Conservation (phyloP, 2,329 filamentous ascomycete genomes). For the Verticillium nubilum region DNA sequence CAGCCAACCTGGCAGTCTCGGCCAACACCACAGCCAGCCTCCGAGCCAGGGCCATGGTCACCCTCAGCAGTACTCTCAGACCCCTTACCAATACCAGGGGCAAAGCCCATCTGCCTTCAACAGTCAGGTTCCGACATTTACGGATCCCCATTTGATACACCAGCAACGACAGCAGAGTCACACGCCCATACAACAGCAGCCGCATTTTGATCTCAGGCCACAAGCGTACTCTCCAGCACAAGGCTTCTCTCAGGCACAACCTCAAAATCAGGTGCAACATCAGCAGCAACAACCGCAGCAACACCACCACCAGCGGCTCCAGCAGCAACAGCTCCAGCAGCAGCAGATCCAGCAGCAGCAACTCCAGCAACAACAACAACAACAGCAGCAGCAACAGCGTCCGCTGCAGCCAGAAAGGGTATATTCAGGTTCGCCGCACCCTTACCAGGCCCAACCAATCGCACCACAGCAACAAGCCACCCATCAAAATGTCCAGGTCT, state of each 20-base stretch:
- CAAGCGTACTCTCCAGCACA: slow-evolving; percentile 15
- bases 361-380: slow-evolving; percentile 14
- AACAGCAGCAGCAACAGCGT: slow-evolving; percentile 11
- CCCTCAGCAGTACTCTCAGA: slow-evolving; percentile 24
- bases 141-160: slow-evolving; percentile 25
- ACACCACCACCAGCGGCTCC: slow-evolving; percentile 9
- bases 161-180: slow-evolving; percentile 27
- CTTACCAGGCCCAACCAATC: slow-evolving; percentile 4
- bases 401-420: slow-evolving; percentile 9
- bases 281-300: slow-evolving; percentile 8
- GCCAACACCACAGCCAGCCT: slow-evolving; percentile 16
- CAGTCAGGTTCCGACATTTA: slow-evolving; percentile 24
- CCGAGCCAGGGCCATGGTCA: not conserved
- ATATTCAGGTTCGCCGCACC: slow-evolving; percentile 11
- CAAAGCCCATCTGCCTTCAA: slow-evolving; percentile 26
- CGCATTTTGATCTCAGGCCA: slow-evolving; percentile 10
- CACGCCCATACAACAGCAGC: slow-evolving; percentile 24
- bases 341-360: no score
- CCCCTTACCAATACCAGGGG: slow-evolving; percentile 26
- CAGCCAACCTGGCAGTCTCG: slow-evolving; percentile 28
- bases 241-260: slow-evolving; percentile 19
- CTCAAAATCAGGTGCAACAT: slow-evolving; percentile 18
- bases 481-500: slow-evolving; percentile 4
- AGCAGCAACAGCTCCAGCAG: slow-evolving; percentile 15
- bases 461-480: slow-evolving; percentile 1